Base-by-base conservation (phyloP, 2,329 filamentous ascomycete genomes). In the Paraconiothyrium sp. region DNA sequence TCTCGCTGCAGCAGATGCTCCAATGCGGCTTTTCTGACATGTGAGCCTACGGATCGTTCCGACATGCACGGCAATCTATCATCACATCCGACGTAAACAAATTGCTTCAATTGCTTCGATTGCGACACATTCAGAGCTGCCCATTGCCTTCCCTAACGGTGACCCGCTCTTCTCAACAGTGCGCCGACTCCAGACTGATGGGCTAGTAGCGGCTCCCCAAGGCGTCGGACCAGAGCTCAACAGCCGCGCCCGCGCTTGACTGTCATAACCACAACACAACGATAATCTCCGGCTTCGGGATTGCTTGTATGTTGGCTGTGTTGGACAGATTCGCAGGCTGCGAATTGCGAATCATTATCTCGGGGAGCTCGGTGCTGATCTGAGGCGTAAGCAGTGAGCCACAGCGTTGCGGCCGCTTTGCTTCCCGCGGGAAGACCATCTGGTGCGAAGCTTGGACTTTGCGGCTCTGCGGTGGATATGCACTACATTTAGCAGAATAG, bases 161-260 rank as follows among this genome's bases (percentile, higher is more conserved):
- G 27, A 10, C n/a, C 30, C 30, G 30, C 20, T 34, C 41, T 13
- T 47, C 32, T 47, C 54, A 47, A 56, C 43, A 47, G 14, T 41
- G 39, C 37, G 32, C 54, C 30, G 54, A 24, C 27, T 47, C 27
- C 43, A 39, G 46, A 55, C 16, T 34, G 43, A 39, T 56, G 54
- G 54, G 41, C 32, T 46, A 47, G 43, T 41, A 14, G 41, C 52
- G 32, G 54, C 54, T 56, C 54, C 43, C 43, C 54, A 37, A 56
- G n/a, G 30, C 9, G 24, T 27, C 32, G 32, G 27, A n/a, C 48
- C 14, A 16, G 20, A 24, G 24, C 32, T 27, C 41, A 48, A 56
- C 54, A 56, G 54, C 16, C 37, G 37, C 11, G 16, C 20, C 54
- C 4, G 13, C 39, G 13, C 27, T 14, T 50, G 30, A 13, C 54